Evolutionary conservation across 2,329 filamentous ascomycete species (phyloP), one percentile per base, ranked within the genome.

Genomic region (Pseudogymnoascus sp.): DNA sequence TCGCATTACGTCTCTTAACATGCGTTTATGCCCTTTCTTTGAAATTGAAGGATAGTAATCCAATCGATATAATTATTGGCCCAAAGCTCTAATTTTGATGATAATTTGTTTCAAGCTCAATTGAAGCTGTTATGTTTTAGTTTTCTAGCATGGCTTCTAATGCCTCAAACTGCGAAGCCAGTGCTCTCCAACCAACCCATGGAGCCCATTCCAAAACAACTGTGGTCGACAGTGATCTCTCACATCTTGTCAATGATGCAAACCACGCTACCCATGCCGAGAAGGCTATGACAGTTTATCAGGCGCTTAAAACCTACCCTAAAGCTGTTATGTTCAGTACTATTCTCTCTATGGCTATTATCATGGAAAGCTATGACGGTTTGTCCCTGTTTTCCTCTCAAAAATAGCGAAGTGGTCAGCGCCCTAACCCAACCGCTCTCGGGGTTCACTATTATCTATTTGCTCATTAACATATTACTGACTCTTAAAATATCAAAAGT

Each of bases 341-440:
- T 17, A 41, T 74, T 31, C 68, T 76, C 11, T 76, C 74, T 0
- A 70, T 71, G 13, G 70, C 73, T 4, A 73, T 77, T 37, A 67
- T 76, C 37, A 77, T 77, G 75, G 75, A 76, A 65, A 74, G 75
- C 15, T 77, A 76, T 57, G 73, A 75, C 61, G 68, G 75, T 44
- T 44, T 2, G 40, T 44, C 39, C 26, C 8, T 10, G 4, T 44
- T 26, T 24, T 26, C 40, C 40, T n/a, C 26, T n/a, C 21, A 44
- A 24, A 21, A 24, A 6, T n/a, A 24, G 21, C 3, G 21, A 24
- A 13, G 40, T n/a, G 17, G 8, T 44, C 5, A 13, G 40, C 15
- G 5, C 9, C 21, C 10, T 44, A 4, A n/a, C 40, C 21, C 40
- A 26, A 44, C 21, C 17, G 10, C 39, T 10, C 10, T 10, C n/a